phyloP scores from a whole-genome alignment of 352 stramenopile species.

The Phytopythium montanum region DNA sequence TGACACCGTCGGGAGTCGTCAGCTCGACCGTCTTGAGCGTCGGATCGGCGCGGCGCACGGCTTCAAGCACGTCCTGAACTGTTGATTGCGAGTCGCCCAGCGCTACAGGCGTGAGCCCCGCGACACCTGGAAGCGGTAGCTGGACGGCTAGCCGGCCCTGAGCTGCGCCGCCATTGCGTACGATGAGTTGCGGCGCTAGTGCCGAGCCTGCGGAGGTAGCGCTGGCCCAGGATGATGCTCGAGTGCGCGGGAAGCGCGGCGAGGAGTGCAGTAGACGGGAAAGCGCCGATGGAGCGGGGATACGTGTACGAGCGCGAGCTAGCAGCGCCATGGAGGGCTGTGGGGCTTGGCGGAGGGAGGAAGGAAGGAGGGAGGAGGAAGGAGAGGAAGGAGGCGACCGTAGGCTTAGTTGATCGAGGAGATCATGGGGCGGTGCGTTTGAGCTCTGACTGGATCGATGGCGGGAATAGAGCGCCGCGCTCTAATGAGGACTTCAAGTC shows the following conservation, averaged over 20 bases:
- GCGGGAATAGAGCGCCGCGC: not conserved
- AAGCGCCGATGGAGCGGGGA: not conserved
- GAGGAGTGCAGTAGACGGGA: not conserved
- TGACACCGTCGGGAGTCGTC: slow-evolving; percentile 62
- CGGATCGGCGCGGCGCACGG: slow-evolving; percentile 39
- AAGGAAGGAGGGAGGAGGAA: not conserved
- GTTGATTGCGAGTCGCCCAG: slow-evolving; percentile 34
- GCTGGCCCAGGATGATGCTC: not conserved
- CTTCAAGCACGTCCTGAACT: slow-evolving; percentile 51
- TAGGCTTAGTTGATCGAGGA: not conserved
- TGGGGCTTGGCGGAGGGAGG: not conserved
- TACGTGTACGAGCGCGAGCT: not conserved
- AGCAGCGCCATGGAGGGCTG: not conserved
- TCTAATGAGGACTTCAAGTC: slow-evolving; percentile 1
- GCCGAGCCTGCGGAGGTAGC: slow-evolving; percentile 2
- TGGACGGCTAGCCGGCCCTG: slow-evolving; percentile 47
- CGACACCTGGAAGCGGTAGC: slow-evolving; percentile 52
- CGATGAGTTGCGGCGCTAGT: slow-evolving; percentile 32
- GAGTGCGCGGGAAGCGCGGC: slow-evolving; percentile 1
- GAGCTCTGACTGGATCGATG: slow-evolving; percentile 1
- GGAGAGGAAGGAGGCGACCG: no score
- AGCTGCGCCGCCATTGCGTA: slow-evolving; percentile 36
- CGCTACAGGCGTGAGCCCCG: slow-evolving; percentile 46
- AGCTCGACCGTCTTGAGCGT: slow-evolving; percentile 64
- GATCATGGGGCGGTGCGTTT: not conserved